Percentiles rank a stretch among this genome's conserved stretches.
Evolutionary conservation across 495 filamentous ascomycete species (phyloP).

Genomic region (Penicillium cosmopolitanum): DNA sequence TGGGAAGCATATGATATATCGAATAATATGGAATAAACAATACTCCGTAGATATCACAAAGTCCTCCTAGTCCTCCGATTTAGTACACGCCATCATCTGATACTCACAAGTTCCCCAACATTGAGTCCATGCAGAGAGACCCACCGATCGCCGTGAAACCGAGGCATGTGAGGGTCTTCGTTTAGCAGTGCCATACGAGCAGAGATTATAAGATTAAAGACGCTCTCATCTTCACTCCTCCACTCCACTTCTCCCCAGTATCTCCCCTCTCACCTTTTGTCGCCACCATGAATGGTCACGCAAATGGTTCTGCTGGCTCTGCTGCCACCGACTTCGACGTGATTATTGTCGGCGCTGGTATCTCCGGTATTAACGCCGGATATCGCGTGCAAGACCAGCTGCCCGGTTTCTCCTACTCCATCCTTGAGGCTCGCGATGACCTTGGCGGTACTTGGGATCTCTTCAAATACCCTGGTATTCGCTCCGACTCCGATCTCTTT

Average conservation of each 20-base stretch:
- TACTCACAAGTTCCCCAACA: neutral
- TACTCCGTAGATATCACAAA: too few species aligned
- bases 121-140: neutral
- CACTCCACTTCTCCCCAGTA: neutral
- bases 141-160: constrained; percentile 24
- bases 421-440: constrained; percentile 63
- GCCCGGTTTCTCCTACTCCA: constrained; percentile 56
- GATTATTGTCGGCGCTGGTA: constrained; percentile 71
- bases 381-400: constrained; percentile 67
- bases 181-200: neutral
- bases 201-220: too few species aligned
- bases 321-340: constrained; percentile 54
- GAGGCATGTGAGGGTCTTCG: constrained; percentile 32
- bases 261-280: neutral
- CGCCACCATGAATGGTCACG: constrained; percentile 32
- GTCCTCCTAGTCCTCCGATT: too few species aligned
- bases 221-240: neutral
- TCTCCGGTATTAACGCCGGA: constrained; percentile 76
- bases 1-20: too few species aligned
- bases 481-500: constrained; percentile 68
- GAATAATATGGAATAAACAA: too few species aligned
- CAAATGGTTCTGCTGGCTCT: constrained; percentile 12
- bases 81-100: too few species aligned
- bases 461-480: constrained; percentile 71
- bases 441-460: constrained; percentile 76